These are phyloP conservation scores for Cystobasidium pallidum DNA, from an alignment of 1,284 basidiomycete genomes.

Conservation along the genomic window DNA sequence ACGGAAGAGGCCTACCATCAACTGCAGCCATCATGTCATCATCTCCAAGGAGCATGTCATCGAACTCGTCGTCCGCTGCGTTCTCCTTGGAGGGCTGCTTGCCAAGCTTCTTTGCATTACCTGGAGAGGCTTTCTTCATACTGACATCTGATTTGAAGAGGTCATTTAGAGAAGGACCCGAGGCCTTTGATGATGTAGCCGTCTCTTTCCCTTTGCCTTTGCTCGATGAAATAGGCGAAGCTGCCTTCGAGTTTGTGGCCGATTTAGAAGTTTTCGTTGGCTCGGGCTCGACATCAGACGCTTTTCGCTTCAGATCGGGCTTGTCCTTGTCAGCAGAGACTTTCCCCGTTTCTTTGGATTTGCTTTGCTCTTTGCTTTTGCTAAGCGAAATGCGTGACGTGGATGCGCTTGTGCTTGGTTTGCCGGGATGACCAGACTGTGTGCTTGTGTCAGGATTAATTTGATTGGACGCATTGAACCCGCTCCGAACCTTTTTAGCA, in stretches of 20 bases:
- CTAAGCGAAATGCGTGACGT: neutral
- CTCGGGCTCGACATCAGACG: slow-evolving; percentile 11
- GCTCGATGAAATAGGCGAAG: slow-evolving; percentile 1
- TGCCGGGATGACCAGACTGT: slow-evolving; percentile 26
- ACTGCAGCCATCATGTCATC: slow-evolving; percentile 43
- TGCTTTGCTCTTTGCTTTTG: slow-evolving; percentile 8
- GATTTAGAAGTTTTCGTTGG: slow-evolving; percentile 5
- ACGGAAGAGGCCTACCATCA: slow-evolving; percentile 14
- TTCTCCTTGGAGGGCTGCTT: slow-evolving; percentile 2
- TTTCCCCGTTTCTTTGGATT: slow-evolving; percentile 1
- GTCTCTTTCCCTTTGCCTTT: slow-evolving; percentile 23
- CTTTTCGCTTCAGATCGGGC: slow-evolving; percentile 39
- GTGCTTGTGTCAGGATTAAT: neutral
- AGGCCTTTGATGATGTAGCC: neutral
- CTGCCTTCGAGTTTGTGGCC: neutral
- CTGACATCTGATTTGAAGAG: slow-evolving; percentile 20
- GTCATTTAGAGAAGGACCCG: slow-evolving; percentile 22
- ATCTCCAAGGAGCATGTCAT: slow-evolving; percentile 33
- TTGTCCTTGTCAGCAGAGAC: slow-evolving; percentile 1
- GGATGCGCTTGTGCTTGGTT: slow-evolving; percentile 17
- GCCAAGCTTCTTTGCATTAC: slow-evolving; percentile 5
- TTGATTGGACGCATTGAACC: too few species aligned
- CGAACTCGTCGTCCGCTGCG: slow-evolving; percentile 28
- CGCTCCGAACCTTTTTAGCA: slow-evolving; percentile 30
- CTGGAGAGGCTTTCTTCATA: slow-evolving; percentile 1